Evolutionary conservation across 192 early-diverging fungal species (phyloP).

Genomic region (Coemansia sp.): DNA sequence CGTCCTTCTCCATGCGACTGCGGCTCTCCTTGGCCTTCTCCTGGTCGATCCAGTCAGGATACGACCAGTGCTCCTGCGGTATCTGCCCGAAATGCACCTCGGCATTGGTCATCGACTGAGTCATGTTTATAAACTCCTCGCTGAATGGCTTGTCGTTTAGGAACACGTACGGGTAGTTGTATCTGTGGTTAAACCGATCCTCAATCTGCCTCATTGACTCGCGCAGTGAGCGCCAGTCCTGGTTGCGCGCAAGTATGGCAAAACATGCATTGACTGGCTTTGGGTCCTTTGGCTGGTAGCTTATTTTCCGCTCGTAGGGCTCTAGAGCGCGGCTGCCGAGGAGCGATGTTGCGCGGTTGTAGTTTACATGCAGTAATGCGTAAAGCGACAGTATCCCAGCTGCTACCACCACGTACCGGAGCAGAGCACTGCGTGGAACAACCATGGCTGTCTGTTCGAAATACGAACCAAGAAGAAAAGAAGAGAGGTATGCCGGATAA

Average conservation of each 20-base stretch:
- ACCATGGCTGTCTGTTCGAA: conserved; percentile 11
- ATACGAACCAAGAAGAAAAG: background rate
- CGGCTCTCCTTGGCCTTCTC: conserved; percentile 52
- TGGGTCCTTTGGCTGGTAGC: conserved; percentile 38
- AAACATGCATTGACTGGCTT: conserved; percentile 62
- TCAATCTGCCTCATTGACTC: conserved; percentile 72
- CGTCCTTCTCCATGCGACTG: conserved; percentile 55
- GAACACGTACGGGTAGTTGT: conserved; percentile 82
- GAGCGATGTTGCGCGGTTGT: conserved; percentile 27
- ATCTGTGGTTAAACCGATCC: conserved; percentile 74
- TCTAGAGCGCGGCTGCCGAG: conserved; percentile 16
- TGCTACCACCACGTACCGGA: conserved; percentile 42
- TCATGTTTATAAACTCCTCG: conserved; percentile 64
- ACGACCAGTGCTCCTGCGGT: conserved; percentile 71
- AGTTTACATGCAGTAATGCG: conserved; percentile 40
- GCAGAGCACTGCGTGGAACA: conserved; percentile 28
- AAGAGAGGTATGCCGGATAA: background rate
- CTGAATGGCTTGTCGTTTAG: conserved; percentile 75
- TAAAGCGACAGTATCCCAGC: conserved; percentile 21
- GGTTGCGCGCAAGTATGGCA: conserved; percentile 69
- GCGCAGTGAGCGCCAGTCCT: conserved; percentile 62
- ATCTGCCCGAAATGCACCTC: conserved; percentile 65
- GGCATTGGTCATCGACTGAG: conserved; percentile 57
- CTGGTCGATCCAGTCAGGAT: conserved; percentile 73
- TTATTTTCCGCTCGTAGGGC: conserved; percentile 21